Conservation (phyloP, 2,329 filamentous ascomycete genomes). For the Trichoderma sp. region DNA sequence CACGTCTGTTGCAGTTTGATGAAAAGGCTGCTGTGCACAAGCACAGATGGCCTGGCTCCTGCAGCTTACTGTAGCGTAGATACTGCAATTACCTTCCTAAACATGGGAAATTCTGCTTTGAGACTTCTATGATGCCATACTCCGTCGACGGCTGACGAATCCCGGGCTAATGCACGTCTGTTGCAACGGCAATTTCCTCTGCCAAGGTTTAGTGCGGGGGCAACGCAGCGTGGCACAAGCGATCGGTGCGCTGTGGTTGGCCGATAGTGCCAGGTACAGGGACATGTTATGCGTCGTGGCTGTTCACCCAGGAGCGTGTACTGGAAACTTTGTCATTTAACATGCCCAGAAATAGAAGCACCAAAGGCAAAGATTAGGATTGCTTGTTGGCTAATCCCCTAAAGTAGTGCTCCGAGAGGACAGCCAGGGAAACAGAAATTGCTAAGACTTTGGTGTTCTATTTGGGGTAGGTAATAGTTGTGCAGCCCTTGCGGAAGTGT, state of each 20-base stretch:
- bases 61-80: background rate
- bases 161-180: constrained; percentile 23
- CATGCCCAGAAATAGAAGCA: background rate
- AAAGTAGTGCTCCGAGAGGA: background rate
- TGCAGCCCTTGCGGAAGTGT: background rate
- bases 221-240: background rate
- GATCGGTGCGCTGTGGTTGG: constrained; percentile 7
- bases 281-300: background rate
- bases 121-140: constrained; percentile 4
- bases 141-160: constrained; percentile 8
- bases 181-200: constrained; percentile 29
- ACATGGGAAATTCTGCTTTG: background rate
- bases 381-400: background rate
- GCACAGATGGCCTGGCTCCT: background rate
- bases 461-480: background rate
- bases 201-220: constrained; percentile 29
- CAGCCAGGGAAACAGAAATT: background rate
- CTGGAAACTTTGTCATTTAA: background rate
- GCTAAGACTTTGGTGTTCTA: background rate
- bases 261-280: background rate
- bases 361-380: background rate
- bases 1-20: background rate
- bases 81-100: too few relatives aligned
- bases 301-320: background rate
- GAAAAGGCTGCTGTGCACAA: background rate